Evolutionary conservation across 768 basidiomycete species (phyloP).

Genomic region (Gloeophyllum trabeum): DNA sequence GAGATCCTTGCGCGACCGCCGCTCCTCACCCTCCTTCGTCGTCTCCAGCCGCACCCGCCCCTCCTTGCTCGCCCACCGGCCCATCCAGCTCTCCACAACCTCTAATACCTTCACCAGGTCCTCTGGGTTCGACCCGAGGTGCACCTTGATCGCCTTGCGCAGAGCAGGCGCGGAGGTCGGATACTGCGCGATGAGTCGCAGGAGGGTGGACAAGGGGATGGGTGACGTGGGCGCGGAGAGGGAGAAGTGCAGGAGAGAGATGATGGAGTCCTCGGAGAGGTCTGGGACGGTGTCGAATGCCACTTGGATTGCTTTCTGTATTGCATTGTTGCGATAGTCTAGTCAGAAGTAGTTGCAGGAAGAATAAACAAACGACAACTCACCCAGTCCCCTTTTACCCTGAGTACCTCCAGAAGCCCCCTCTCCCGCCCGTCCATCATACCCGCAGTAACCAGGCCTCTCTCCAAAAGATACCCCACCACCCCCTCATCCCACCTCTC

Average conservation of each 20-base stretch:
- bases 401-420: slow-evolving; percentile 43
- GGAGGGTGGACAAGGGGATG: slow-evolving; percentile 20
- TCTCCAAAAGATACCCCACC: slow-evolving; percentile 45
- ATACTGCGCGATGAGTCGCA: slow-evolving; percentile 28
- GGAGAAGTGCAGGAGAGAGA: slow-evolving; percentile 37
- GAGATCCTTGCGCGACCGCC: slow-evolving; percentile 11
- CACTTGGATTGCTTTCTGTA: slow-evolving; percentile 28
- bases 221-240: slow-evolving; percentile 17
- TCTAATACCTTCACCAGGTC: slow-evolving; percentile 33
- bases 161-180: slow-evolving; percentile 26
- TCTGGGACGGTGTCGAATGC: slow-evolving; percentile 48
- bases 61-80: slow-evolving; percentile 23
- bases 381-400: slow-evolving; percentile 60
- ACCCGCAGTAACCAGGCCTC: slow-evolving; percentile 38
- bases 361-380: slow-evolving; percentile 6
- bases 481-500: slow-evolving; percentile 46
- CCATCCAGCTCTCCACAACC: slow-evolving; percentile 39
- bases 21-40: slow-evolving; percentile 14
- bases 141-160: slow-evolving; percentile 38
- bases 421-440: slow-evolving; percentile 54
- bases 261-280: slow-evolving; percentile 53
- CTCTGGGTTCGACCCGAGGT: slow-evolving; percentile 37
- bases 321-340: too few relatives aligned
- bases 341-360: not conserved
- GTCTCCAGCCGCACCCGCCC: slow-evolving; percentile 25